Evolutionary conservation across 495 filamentous ascomycete species (phyloP), one percentile per base, ranked within the genome.

Genomic region (Aspergillus ellipticus): DNA sequence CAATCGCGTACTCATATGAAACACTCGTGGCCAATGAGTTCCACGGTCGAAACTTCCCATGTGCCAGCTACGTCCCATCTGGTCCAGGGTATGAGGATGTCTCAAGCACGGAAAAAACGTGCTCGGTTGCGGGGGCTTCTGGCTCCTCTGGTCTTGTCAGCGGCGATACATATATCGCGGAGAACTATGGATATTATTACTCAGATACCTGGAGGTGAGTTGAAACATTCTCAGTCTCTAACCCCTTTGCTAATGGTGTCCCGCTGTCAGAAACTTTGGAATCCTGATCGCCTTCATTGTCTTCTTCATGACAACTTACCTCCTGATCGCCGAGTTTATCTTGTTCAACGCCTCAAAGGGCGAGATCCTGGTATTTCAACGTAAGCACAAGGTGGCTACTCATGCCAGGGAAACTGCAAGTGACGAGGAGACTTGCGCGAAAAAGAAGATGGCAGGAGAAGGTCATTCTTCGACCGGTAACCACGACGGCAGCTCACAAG

Each of bases 281-380:
- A 78, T 88, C 53, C 73, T 87, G 3, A 70, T 79, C 49, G 83
- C 73, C 8, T 84, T 86, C 61, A 78, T 76, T 49, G 28, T 77
- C 6, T 77, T 82, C 62, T 84, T 85, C 63, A 69, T 79, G 11
- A 39, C 65, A 17, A 53, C 75, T 1, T 66, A 74, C 48, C 54
- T 76, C 2, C 16, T 68, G 7, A 65, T 63, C 13, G 61, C 66
- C 6, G 73, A 75, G 29, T 57, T 61, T 16, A 64, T 71, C 42
- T 55, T 66, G 7, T 53, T 66, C 10, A 53, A 59, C 13, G 53
- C 53, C 4, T 70, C 66, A 7, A 76, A 69, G 13, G 75, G 66
- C 7, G 73, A 78, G 51, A 65, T 74, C 13, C 50, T 76, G 6
- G 50, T 78, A 3, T 78, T 76, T 54, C 72, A 66, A 1, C 65